phyloP scores from a whole-genome alignment of 1,284 basidiomycete genomes.

The Naganishia cerealis region DNA sequence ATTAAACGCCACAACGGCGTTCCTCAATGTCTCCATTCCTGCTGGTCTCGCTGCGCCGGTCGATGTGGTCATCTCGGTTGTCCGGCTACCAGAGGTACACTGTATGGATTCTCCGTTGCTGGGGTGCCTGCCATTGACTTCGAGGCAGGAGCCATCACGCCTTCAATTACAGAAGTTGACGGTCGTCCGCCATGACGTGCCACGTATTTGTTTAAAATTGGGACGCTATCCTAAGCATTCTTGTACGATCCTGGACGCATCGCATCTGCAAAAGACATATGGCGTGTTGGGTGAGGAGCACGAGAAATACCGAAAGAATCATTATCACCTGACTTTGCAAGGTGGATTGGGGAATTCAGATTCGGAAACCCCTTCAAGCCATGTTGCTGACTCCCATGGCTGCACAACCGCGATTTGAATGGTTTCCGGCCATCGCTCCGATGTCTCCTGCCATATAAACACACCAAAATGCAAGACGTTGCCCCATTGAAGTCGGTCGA shows the following conservation, averaged over 20 bases:
- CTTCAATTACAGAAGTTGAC: constrained; percentile 58
- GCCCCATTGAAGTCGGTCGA: too few species aligned
- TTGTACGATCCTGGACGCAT: constrained; percentile 61
- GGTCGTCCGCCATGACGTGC: constrained; percentile 60
- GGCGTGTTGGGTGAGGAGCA: constrained; percentile 39
- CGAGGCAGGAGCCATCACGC: constrained; percentile 19
- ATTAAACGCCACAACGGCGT: not conserved
- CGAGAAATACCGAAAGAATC: constrained; percentile 33
- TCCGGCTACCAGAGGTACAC: constrained; percentile 16
- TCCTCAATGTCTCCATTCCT: constrained; percentile 76
- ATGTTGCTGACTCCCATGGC: too few species aligned
- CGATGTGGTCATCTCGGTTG: constrained; percentile 32
- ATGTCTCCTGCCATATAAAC: too few species aligned
- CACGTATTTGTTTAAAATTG: constrained; percentile 74
- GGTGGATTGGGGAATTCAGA: too few species aligned
- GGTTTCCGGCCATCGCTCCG: too few species aligned
- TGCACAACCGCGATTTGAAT: too few species aligned
- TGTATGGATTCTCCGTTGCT: constrained; percentile 29
- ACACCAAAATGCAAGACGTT: too few species aligned
- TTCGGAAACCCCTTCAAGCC: too few species aligned
- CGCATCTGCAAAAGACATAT: constrained; percentile 58
- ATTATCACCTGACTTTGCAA: not conserved
- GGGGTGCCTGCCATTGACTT: constrained; percentile 15
- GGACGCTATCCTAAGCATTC: constrained; percentile 80
- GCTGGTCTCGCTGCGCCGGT: constrained; percentile 58